phyloP scores from a whole-genome alignment of 169 alveolate genomes.

The Eimeria acervulina region DNA sequence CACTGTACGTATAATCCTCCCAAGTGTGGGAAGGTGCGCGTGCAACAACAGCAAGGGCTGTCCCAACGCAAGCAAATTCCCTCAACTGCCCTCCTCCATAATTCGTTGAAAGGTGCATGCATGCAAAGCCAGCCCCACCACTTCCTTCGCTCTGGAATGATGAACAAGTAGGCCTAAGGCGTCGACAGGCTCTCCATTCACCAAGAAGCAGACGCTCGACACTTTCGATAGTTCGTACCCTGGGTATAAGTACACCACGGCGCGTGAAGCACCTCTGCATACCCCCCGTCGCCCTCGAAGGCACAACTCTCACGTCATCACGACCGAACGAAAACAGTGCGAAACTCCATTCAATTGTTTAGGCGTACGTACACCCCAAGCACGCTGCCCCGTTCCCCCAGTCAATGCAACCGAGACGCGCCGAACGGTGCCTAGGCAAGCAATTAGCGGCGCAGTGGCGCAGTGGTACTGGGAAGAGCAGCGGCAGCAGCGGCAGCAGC shows the following conservation, averaged over 20 bases:
- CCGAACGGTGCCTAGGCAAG: background rate
- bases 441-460: background rate
- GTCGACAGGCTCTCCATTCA: slow-evolving; percentile 81
- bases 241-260: background rate
- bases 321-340: background rate
- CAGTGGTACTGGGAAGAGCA: slow-evolving; percentile 3
- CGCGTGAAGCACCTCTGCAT: background rate
- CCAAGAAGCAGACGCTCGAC: slow-evolving; percentile 58
- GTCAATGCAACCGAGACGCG: background rate
- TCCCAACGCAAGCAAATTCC: background rate
- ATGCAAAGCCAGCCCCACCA: slow-evolving; percentile 41
- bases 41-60: background rate
- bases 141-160: slow-evolving; percentile 64
- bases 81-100: background rate
- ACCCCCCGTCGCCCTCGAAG: background rate
- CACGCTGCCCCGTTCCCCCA: background rate
- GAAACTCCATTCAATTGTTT: background rate
- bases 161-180: slow-evolving; percentile 73
- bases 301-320: background rate
- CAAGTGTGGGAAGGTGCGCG: background rate
- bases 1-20: background rate
- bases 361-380: background rate
- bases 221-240: slow-evolving; percentile 73
- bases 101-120: background rate
- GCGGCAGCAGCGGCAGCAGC: slow-evolving; percentile 34